Evolutionary conservation across 495 filamentous ascomycete species (phyloP), one percentile per base, ranked within the genome.

Genomic region (Neurospora sp.): DNA sequence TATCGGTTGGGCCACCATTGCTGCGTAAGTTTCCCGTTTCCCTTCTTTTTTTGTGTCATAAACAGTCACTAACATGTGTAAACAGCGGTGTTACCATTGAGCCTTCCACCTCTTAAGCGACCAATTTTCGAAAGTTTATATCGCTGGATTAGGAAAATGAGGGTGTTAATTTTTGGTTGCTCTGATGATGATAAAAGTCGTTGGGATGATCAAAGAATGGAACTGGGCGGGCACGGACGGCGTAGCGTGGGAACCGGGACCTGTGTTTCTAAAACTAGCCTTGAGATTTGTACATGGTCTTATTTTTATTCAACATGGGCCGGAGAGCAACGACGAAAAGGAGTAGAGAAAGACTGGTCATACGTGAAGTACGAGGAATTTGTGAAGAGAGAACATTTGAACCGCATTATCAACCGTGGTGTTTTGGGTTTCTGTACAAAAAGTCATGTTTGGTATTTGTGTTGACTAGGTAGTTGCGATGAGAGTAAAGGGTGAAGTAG

Each of bases 1-100:
- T 80, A 98, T 98, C 76, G 94, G 95, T 77, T 97, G 95, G 94
- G 94, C 94, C 69, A 97, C 93, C 79, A 97, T 97, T 83, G 90
- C 84, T 72, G 84, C 85, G 83, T 84, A 81, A 82, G 83, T 80
- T 44, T 27, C 27, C 27, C 27, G 27, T 27, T 27, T 27, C 27
- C 27, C 27, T 27, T 27, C 27, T 27, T 27, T 27, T 27, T 27
- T 27, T 27, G 27, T 27, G 27, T 27, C 27, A 27, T 27, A 27
- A 27, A 16, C 7, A 71, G 66, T 20, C 16, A 69, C 66, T 77
- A 71, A 76, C 69, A n/a, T 37, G 2, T 31, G 40, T 38, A 16
- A 70, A 72, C 77, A 79, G 78, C 73, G 83, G 83, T 79, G 80
- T 82, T 12, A 85, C 82, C 35, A 41, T 85, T n/a, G 83, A 84